Evolutionary conservation across 768 basidiomycete species (phyloP).

Genomic region (Mycena venus): DNA sequence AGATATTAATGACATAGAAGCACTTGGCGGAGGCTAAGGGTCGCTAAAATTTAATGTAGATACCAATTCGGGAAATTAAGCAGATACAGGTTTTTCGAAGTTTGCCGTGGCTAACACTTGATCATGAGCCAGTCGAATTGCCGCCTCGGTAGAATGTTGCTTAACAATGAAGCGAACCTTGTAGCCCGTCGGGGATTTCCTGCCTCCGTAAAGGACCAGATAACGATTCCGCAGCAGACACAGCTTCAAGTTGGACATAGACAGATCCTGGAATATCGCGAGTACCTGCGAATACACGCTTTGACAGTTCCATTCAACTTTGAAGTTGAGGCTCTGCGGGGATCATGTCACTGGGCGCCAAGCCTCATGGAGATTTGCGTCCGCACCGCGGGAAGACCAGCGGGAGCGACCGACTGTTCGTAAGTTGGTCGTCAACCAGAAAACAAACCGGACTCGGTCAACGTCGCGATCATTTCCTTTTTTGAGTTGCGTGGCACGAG

Average conservation of each 20-base stretch:
- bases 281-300: neutral
- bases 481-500: neutral
- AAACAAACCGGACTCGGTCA: neutral
- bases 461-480: neutral
- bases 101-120: neutral
- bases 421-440: neutral
- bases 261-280: neutral
- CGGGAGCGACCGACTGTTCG: neutral
- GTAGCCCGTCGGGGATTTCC: neutral
- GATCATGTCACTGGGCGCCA: neutral
- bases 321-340: neutral
- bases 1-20: too few species aligned
- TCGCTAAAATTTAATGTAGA: too few species aligned
- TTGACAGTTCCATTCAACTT: neutral
- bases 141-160: too few species aligned
- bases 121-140: too few species aligned
- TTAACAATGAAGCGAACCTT: neutral
- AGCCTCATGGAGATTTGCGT: neutral
- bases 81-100: too few species aligned
- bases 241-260: neutral
- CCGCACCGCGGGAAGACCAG: neutral
- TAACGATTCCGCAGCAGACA: neutral
- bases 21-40: too few species aligned
- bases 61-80: too few species aligned
- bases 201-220: neutral